Evolutionary conservation across 495 filamentous ascomycete species (phyloP).

Genomic region (Aspergillus nanangensis): DNA sequence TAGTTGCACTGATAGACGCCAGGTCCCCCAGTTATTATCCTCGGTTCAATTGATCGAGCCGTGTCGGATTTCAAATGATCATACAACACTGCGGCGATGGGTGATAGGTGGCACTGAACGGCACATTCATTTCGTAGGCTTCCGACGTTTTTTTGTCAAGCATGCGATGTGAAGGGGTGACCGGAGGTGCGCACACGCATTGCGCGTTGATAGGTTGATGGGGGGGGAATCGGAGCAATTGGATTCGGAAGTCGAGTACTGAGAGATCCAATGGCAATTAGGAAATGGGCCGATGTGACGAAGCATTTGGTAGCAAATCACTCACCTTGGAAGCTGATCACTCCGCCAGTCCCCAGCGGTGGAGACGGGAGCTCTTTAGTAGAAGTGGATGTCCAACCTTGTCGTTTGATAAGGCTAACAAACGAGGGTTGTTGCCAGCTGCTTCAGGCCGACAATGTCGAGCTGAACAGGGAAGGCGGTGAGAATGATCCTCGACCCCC

Average conservation of each 20-base stretch:
- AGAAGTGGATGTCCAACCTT: too few species aligned
- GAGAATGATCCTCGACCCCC: slow-evolving; percentile 23
- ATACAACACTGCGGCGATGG: slow-evolving; percentile 7
- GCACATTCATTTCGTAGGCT: slow-evolving; percentile 16
- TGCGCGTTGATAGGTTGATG: slow-evolving; percentile 3
- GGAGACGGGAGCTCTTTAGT: not conserved
- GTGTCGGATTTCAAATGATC: slow-evolving; percentile 8
- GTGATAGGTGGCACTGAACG: not conserved
- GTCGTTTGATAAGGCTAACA: not conserved
- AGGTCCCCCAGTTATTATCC: not conserved
- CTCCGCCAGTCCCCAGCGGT: not conserved
- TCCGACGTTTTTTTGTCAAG: slow-evolving; percentile 2
- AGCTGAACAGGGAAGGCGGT: slow-evolving; percentile 13
- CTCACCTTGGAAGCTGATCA: not conserved
- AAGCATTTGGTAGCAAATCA: not conserved
- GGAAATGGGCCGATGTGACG: not conserved
- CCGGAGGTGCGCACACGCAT: slow-evolving; percentile 10
- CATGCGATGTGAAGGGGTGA: slow-evolving; percentile 1
- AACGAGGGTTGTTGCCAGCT: not conserved
- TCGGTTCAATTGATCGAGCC: not conserved
- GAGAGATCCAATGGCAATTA: not conserved
- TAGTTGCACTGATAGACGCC: slow-evolving; percentile 20
- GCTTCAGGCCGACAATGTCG: not conserved
- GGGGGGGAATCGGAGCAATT: not conserved
- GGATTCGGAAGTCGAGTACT: not conserved